Conservation (phyloP, 2,329 filamentous ascomycete genomes). For the Aspergillus caelatus region DNA sequence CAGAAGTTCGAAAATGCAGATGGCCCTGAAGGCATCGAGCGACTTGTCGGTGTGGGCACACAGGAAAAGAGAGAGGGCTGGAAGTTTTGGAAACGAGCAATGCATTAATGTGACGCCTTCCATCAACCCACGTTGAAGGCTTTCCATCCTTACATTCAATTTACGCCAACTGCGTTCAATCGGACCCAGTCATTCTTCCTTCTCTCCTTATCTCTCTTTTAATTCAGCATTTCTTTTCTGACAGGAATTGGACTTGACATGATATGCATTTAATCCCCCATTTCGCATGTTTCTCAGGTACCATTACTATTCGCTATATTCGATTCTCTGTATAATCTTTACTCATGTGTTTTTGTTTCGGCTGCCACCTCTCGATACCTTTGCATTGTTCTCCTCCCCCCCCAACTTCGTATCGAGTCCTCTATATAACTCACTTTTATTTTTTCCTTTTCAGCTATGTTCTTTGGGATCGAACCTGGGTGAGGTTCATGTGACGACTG, state of each 20-base stretch:
- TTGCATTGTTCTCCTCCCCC: background rate
- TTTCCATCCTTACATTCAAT: conserved; percentile 5
- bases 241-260: conserved; percentile 1
- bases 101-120: background rate
- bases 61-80: conserved; percentile 74
- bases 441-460: background rate
- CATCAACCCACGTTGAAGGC: background rate
- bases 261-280: conserved; percentile 15
- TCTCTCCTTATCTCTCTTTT: background rate
- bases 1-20: conserved; percentile 84
- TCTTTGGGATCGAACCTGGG: background rate
- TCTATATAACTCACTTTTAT: background rate
- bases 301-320: conserved; percentile 4
- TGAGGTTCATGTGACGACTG: background rate
- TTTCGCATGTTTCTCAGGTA: conserved; percentile 3
- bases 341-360: background rate
- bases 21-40: conserved; percentile 82
- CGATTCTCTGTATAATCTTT: conserved; percentile 18
- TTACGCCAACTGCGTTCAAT: background rate
- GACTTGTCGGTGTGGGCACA: conserved; percentile 77
- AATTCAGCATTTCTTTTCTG: background rate
- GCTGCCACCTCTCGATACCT: background rate
- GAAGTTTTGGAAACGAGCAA: conserved; percentile 74
- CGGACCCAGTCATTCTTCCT: background rate
- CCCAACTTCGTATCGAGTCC: background rate